A percentile compares a stretch with the other conserved stretches of the same genome.
These are phyloP conservation scores for Tricholoma furcatifolium DNA, from an alignment of 768 basidiomycete species.

Conservation along the genomic window DNA sequence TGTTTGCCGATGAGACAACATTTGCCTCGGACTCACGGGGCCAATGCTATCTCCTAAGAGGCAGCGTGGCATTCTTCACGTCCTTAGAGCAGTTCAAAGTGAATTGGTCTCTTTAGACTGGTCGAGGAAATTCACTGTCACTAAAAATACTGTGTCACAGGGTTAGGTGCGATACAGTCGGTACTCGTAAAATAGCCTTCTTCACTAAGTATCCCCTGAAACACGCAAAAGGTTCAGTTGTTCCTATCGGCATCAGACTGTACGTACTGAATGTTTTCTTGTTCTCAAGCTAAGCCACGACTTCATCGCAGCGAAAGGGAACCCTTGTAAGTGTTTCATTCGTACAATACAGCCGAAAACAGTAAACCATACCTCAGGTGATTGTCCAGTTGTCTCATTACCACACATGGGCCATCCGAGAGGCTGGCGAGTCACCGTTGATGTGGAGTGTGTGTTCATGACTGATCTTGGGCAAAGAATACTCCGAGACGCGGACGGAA, in stretches of 20 bases:
- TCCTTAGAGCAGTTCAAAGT: too few relatives aligned
- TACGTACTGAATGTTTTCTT: not conserved
- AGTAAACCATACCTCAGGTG: not conserved
- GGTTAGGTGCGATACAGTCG: too few relatives aligned
- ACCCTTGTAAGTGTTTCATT: not conserved
- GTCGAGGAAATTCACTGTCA: not conserved
- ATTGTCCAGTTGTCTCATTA: not conserved
- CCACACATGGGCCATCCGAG: not conserved
- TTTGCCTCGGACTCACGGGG: not conserved
- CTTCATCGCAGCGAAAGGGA: not conserved
- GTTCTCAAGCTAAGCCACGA: not conserved
- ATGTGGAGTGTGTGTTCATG: not conserved
- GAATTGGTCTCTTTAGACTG: not conserved
- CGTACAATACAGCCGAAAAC: not conserved
- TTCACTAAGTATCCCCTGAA: too few relatives aligned
- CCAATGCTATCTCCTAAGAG: constrained; percentile 1
- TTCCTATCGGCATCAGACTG: too few relatives aligned
- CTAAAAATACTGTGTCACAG: not conserved
- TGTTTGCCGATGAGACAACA: not conserved
- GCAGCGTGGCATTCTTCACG: not conserved
- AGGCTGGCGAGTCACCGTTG: constrained; percentile 8
- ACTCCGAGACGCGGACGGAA: constrained; percentile 2
- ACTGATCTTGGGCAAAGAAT: not conserved
- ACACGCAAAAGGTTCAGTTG: too few relatives aligned
- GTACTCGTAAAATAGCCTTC: too few relatives aligned